These are phyloP conservation scores for Blastocrithidia nonstop DNA, from an alignment of 208 protist genomes.

Conservation along the genomic window DNA sequence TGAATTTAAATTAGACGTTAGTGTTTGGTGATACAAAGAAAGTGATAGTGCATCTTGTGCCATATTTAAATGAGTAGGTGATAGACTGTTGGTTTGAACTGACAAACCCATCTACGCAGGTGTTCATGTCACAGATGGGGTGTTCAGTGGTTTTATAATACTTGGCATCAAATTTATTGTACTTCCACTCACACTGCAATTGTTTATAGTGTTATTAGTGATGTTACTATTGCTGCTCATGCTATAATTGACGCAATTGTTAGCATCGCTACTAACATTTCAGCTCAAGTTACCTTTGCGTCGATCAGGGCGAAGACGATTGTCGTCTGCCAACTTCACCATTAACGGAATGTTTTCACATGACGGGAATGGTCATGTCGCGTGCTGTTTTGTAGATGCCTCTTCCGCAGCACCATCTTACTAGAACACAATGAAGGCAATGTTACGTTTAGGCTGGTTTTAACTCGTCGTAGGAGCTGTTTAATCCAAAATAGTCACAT, in stretches of 20 bases:
- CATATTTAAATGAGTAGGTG: too few species aligned
- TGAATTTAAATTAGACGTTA: too few species aligned
- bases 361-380: slow-evolving; percentile 34
- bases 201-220: background rate
- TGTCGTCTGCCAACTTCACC: slow-evolving; percentile 55
- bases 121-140: too few species aligned
- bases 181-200: background rate
- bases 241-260: background rate
- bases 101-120: too few species aligned
- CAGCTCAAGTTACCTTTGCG: slow-evolving; percentile 1
- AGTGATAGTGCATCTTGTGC: too few species aligned
- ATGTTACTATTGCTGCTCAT: slow-evolving; percentile 5
- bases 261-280: slow-evolving; percentile 2
- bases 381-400: slow-evolving; percentile 33
- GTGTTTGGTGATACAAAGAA: too few species aligned
- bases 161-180: too few species aligned
- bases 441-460: slow-evolving; percentile 25
- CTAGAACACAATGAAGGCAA: slow-evolving; percentile 59
- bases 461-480: slow-evolving; percentile 18
- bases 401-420: slow-evolving; percentile 34
- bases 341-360: slow-evolving; percentile 43
- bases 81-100: too few species aligned
- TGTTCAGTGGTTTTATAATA: too few species aligned
- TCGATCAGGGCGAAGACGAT: slow-evolving; percentile 26
- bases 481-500: slow-evolving; percentile 50